These are phyloP conservation scores for Triadica sebifera DNA, from an alignment of 345 rosid genomes.

Conservation along the genomic window DNA sequence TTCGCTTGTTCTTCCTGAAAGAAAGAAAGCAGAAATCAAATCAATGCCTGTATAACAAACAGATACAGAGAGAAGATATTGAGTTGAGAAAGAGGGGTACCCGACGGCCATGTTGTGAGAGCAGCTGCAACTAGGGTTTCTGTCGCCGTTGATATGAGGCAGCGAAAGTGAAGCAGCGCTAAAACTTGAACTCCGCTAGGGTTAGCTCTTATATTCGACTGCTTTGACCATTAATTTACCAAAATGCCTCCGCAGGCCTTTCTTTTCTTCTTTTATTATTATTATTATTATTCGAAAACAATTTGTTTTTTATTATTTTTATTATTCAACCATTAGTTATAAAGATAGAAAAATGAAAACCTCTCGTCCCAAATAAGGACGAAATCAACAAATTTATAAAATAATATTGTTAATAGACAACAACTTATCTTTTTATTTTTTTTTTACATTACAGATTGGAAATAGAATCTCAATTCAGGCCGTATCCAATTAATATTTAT, in stretches of 20 bases:
- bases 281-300: background rate
- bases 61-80: background rate
- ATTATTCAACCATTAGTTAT: too few species aligned
- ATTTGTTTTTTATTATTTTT: too few species aligned
- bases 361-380: too few species aligned
- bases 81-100: conserved; percentile 2
- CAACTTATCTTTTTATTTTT: too few species aligned
- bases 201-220: background rate
- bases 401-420: too few species aligned
- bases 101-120: conserved; percentile 43
- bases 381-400: too few species aligned
- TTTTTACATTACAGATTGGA: too few species aligned
- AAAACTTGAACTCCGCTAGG: background rate
- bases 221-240: background rate
- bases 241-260: background rate
- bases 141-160: background rate
- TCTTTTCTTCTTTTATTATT: background rate
- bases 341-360: too few species aligned
- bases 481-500: too few species aligned
- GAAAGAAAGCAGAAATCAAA: background rate
- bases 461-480: too few species aligned
- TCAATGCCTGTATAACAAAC: background rate
- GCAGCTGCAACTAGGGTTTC: conserved; percentile 5
- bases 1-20: conserved; percentile 52
- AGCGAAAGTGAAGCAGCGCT: background rate